Evolutionary conservation across 345 rosid genomes (phyloP).

Genomic region (Gossypium mustelinum): DNA sequence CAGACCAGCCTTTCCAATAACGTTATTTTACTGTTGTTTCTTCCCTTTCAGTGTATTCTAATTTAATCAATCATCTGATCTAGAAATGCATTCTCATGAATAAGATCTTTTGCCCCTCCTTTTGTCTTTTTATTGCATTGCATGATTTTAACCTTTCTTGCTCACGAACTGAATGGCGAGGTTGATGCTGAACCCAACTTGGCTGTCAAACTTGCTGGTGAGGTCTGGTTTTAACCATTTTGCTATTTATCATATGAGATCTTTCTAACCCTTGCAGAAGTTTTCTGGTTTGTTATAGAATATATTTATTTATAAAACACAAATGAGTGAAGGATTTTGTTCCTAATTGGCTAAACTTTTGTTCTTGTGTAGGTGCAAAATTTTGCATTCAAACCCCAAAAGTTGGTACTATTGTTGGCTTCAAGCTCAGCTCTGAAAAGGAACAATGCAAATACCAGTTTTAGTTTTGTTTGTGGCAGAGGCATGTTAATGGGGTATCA

Average conservation of each 20-base stretch:
- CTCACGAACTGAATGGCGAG: constrained; percentile 41
- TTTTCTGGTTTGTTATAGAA: constrained; percentile 23
- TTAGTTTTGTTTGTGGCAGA: not conserved
- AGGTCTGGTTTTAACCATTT: constrained; percentile 26
- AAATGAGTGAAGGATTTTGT: not conserved
- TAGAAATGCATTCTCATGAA: not conserved
- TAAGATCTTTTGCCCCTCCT: not conserved
- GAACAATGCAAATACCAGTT: not conserved
- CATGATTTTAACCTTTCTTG: constrained; percentile 17
- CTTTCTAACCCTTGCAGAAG: constrained; percentile 13
- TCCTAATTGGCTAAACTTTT: not conserved
- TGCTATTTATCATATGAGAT: not conserved
- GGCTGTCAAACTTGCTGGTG: constrained; percentile 64
- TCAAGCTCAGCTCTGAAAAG: not conserved
- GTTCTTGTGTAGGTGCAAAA: not conserved
- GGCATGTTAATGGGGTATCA: not conserved
- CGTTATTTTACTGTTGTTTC: not conserved
- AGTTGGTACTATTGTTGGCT: not conserved
- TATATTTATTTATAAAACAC: not conserved
- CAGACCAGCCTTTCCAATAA: not conserved
- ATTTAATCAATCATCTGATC: not conserved
- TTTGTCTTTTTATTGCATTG: constrained; percentile 2
- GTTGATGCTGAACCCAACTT: constrained; percentile 88
- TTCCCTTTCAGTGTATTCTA: not conserved
- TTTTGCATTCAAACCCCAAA: not conserved